Evolutionary conservation across 2,329 filamentous ascomycete genomes (phyloP).

Genomic region (Diplodia scrobiculata): DNA sequence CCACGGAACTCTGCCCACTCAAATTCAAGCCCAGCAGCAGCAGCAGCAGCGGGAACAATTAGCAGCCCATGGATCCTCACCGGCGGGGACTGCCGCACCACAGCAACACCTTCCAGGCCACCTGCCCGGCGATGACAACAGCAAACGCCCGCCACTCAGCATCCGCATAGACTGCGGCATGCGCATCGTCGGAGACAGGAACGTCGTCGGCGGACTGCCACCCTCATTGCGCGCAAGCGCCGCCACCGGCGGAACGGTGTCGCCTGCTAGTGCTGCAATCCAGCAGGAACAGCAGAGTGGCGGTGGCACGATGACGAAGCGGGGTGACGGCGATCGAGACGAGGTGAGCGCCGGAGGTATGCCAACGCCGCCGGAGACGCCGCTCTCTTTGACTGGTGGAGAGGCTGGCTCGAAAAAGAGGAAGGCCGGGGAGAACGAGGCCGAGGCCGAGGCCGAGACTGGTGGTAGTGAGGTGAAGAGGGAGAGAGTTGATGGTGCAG

Average conservation of each 20-base stretch:
- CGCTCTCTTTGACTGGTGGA: not conserved
- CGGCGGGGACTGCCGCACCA: not conserved
- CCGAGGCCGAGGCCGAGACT: not conserved
- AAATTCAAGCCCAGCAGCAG: constrained; percentile 6
- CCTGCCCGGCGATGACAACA: not conserved
- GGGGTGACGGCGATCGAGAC: not conserved
- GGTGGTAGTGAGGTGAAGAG: not conserved
- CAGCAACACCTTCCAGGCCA: not conserved
- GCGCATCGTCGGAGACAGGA: constrained; percentile 48
- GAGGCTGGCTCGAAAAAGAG: not conserved
- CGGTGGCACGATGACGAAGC: not conserved
- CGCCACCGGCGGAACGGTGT: not conserved
- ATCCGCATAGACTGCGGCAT: constrained; percentile 29
- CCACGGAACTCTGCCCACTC: constrained; percentile 39
- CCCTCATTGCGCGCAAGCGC: too few relatives aligned
- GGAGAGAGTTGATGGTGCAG: not conserved
- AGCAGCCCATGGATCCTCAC: not conserved
- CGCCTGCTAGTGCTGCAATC: not conserved
- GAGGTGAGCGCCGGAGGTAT: not conserved
- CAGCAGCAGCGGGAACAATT: constrained; percentile 1
- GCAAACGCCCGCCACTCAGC: not conserved
- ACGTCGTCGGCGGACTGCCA: constrained; percentile 37
- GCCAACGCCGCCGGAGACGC: not conserved
- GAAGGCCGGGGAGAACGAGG: constrained; percentile 6
- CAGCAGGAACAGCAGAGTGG: not conserved